phyloP scores from a whole-genome alignment of 2,329 filamentous ascomycete genomes.

The Sphaerulina populicola region DNA sequence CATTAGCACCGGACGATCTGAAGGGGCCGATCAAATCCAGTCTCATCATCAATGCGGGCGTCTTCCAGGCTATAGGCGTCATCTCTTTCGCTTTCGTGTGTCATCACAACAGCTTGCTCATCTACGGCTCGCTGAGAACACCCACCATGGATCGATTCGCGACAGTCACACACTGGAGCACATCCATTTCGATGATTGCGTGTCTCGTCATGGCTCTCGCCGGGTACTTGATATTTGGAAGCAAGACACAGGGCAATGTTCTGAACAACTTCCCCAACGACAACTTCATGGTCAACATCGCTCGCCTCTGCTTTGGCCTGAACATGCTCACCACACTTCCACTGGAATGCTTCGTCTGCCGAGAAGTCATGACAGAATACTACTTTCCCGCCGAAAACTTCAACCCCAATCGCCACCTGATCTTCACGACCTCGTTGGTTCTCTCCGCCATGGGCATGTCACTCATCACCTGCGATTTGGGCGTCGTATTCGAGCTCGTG shows the following conservation, averaged over 20 bases:
- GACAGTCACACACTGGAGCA: constrained; percentile 87
- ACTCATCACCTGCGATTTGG: constrained; percentile 84
- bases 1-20: constrained; percentile 61
- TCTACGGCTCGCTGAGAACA: constrained; percentile 89
- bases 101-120: constrained; percentile 92
- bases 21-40: constrained; percentile 63
- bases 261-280: constrained; percentile 93
- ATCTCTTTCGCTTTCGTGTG: constrained; percentile 86
- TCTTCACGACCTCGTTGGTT: constrained; percentile 78
- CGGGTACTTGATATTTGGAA: constrained; percentile 88
- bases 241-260: constrained; percentile 86
- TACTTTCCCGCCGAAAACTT: constrained; percentile 65
- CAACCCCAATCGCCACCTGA: constrained; percentile 72
- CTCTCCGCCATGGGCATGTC: constrained; percentile 66
- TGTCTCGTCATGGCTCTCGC: constrained; percentile 81
- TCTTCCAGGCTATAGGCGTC: constrained; percentile 93
- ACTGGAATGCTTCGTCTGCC: constrained; percentile 93
- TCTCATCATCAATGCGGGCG: constrained; percentile 71
- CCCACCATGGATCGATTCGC: constrained; percentile 94
- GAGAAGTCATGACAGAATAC: constrained; percentile 92
- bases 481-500: constrained; percentile 89
- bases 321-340: constrained; percentile 98
- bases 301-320: constrained; percentile 86
- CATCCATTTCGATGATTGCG: constrained; percentile 79
- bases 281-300: constrained; percentile 90